Evolutionary conservation across 768 basidiomycete species (phyloP), one percentile per base, ranked within the genome.

Genomic region (Suillus discolor): DNA sequence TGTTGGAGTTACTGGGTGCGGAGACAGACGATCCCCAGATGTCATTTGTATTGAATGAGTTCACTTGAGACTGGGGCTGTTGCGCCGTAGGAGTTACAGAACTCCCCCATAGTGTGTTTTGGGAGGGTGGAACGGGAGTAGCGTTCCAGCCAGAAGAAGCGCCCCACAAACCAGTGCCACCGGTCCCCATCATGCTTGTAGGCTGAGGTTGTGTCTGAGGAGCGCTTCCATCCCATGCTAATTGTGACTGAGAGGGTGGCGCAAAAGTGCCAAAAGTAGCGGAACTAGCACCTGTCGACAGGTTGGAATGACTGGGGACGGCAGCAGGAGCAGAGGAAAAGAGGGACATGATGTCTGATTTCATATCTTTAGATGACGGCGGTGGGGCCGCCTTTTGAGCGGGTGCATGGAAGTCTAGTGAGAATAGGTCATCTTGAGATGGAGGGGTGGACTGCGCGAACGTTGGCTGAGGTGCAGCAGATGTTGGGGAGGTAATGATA

Each of bases 341-440:
- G 49, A 96, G 83, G 0, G 92, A 92, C 20, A 96, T 81, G 68
- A 96, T 96, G 69, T 96, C 91, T 63, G 92, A 85, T 70, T 94
- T 96, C 54, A 89, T 84, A 71, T 93, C 90, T 72, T 92, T 93
- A 74, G 83, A 84, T 0, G 83, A 80, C 53, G 73, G 75, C 18
- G 78, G 72, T 0, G 79, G 63, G 2, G 76, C 25, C 4, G 72
- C n/a, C 62, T 65, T 72, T 6, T 71, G 70, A 11, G 68, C 36
- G 1, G 91, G 87, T 1, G 88, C 81, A 69, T 91, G 90, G 77
- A 96, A 97, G 76, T 96, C 94, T 63, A 96, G 87, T 34, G 89
- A 86, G 74, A 96, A 96, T 9, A 97, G 79, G 70, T 92, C 91
- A 67, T 90, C 84, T 65, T 81, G 77, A 15, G 84, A 76, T 13